phyloP scores from a whole-genome alignment of 108 stramenopile genomes.

The Cyclotella cryptica region DNA sequence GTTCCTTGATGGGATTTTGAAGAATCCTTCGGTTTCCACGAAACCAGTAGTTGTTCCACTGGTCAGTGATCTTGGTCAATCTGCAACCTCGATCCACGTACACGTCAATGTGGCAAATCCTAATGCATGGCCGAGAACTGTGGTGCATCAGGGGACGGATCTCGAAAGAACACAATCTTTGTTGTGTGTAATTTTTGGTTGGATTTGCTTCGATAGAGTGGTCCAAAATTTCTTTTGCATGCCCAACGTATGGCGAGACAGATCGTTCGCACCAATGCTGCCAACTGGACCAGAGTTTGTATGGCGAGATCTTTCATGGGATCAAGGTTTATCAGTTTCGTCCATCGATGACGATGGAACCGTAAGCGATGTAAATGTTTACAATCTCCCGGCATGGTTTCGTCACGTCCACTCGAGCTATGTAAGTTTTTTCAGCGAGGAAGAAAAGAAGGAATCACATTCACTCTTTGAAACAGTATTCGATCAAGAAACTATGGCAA shows the following conservation, averaged over 20 bases:
- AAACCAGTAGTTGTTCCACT: constrained; percentile 28
- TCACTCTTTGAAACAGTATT: constrained; percentile 29
- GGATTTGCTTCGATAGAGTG: constrained; percentile 32
- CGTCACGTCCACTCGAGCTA: constrained; percentile 19
- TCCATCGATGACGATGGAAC: not conserved
- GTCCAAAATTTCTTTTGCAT: constrained; percentile 22
- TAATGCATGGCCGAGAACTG: constrained; percentile 34
- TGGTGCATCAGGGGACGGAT: not conserved
- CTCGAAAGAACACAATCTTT: constrained; percentile 19
- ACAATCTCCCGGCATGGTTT: constrained; percentile 40
- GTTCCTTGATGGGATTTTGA: constrained; percentile 34
- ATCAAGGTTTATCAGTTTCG: constrained; percentile 18
- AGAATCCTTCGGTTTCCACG: constrained; percentile 20
- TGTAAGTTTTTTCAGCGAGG: not conserved
- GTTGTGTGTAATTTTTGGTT: constrained; percentile 20
- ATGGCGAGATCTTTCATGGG: constrained; percentile 24
- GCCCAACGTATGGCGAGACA: constrained; percentile 32
- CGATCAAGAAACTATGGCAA: constrained; percentile 19
- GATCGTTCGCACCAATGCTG: constrained; percentile 33
- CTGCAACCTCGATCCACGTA: constrained; percentile 40
- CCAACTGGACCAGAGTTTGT: constrained; percentile 34
- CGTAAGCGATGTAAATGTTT: constrained; percentile 16
- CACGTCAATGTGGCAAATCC: constrained; percentile 38
- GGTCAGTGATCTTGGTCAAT: constrained; percentile 41
- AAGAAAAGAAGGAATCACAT: constrained; percentile 26